Conservation (phyloP, 495 filamentous ascomycete genomes). For the Penicillium fimorum region DNA sequence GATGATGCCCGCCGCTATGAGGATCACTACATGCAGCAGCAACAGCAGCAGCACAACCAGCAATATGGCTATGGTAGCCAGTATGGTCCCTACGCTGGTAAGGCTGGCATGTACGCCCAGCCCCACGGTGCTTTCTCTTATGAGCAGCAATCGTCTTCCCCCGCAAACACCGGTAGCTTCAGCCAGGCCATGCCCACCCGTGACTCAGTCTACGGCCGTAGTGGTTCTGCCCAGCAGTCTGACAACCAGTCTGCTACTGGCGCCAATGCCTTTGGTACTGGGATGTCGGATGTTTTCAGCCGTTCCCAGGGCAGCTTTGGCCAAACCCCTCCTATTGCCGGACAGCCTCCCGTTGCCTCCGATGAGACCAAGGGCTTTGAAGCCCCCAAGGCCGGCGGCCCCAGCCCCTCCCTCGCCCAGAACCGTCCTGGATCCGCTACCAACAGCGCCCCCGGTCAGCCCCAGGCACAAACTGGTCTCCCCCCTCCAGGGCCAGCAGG, state of each 20-base stretch:
- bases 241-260: constrained; percentile 61
- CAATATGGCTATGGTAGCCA: constrained; percentile 71
- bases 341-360: constrained; percentile 57
- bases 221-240: constrained; percentile 68
- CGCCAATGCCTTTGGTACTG: constrained; percentile 61
- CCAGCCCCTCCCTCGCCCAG: constrained; percentile 80
- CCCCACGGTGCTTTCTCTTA: constrained; percentile 77
- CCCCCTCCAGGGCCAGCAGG: constrained; percentile 73
- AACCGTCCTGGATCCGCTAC: constrained; percentile 81
- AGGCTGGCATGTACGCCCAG: constrained; percentile 78
- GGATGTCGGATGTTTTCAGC: constrained; percentile 75
- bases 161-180: constrained; percentile 68
- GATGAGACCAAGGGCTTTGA: constrained; percentile 79
- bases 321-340: constrained; percentile 64
- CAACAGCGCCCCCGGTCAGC: constrained; percentile 66
- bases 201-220: constrained; percentile 77
- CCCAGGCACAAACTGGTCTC: constrained; percentile 59
- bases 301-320: constrained; percentile 67
- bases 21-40: constrained; percentile 34
- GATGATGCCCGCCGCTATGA: constrained; percentile 57
- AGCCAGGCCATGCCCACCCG: constrained; percentile 62
- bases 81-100: constrained; percentile 68
- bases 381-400: constrained; percentile 71
- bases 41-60: constrained; percentile 44
- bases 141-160: constrained; percentile 69